Conservation (phyloP, 352 stramenopile genomes). For the Pythium plurisporium region DNA sequence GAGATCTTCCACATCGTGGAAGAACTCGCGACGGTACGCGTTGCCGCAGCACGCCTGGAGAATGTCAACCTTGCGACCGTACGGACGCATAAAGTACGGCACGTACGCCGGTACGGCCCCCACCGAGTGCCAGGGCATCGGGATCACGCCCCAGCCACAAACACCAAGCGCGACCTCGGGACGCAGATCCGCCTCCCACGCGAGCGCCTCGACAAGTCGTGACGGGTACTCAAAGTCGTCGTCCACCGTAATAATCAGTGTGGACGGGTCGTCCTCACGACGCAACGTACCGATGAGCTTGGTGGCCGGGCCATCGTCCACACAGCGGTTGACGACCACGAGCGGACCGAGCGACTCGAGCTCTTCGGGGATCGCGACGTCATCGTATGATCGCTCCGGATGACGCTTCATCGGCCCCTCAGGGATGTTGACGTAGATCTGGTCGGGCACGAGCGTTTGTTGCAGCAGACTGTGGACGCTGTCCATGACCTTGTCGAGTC, state of each 20-base stretch:
- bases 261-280: conserved; percentile 50
- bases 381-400: conserved; percentile 68
- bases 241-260: conserved; percentile 77
- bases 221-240: conserved; percentile 81
- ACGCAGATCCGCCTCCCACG: conserved; percentile 61
- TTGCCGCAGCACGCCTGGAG: conserved; percentile 51
- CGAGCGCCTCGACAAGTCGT: conserved; percentile 53
- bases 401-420: conserved; percentile 70
- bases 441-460: conserved; percentile 61
- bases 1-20: conserved; percentile 60
- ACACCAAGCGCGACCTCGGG: conserved; percentile 61
- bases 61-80: conserved; percentile 72
- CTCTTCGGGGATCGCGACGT: conserved; percentile 48
- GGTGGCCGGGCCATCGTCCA: conserved; percentile 75
- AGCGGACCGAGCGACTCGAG: conserved; percentile 43
- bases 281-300: conserved; percentile 68
- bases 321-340: conserved; percentile 64
- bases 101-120: conserved; percentile 76
- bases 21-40: conserved; percentile 73
- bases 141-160: conserved; percentile 77
- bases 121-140: conserved; percentile 58
- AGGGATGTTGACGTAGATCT: conserved; percentile 80
- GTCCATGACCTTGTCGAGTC: conserved; percentile 74
- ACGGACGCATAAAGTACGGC: conserved; percentile 75
- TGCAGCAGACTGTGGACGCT: conserved; percentile 51